phyloP scores from a whole-genome alignment of 2,329 filamentous ascomycete genomes.

The Ampelomyces quisqualis region DNA sequence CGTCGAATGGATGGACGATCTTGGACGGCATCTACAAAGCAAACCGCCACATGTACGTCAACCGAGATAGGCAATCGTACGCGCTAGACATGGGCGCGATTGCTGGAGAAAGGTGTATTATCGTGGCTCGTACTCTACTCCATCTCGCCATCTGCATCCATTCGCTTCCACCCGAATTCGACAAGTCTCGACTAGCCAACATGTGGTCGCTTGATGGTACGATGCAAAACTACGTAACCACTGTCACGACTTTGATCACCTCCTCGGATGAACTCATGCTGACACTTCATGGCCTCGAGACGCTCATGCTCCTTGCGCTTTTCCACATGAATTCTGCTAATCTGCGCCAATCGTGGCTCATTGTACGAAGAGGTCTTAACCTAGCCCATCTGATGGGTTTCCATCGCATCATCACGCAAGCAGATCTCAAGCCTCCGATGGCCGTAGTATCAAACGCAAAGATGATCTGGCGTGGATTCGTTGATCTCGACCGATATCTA shows the following conservation, averaged over 20 bases:
- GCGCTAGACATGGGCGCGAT: conserved; percentile 37
- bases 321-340: conserved; percentile 36
- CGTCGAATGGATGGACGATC: conserved; percentile 42
- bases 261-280: conserved; percentile 39
- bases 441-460: conserved; percentile 31
- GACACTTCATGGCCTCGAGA: conserved; percentile 41
- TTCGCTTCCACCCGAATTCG: conserved; percentile 36
- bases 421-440: conserved; percentile 22
- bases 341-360: conserved; percentile 38
- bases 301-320: conserved; percentile 32
- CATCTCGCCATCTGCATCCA: conserved; percentile 40
- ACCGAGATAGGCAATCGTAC: conserved; percentile 35
- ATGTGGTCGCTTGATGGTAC: conserved; percentile 39
- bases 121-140: conserved; percentile 39
- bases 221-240: conserved; percentile 37
- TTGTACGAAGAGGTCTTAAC: conserved; percentile 36
- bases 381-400: conserved; percentile 42
- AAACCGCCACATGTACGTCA: conserved; percentile 32
- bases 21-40: conserved; percentile 33
- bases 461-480: conserved; percentile 31
- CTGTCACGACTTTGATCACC: conserved; percentile 32
- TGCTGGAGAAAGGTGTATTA: conserved; percentile 28
- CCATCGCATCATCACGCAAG: conserved; percentile 35
- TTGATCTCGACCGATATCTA: conserved; percentile 37
- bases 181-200: conserved; percentile 25